A percentile compares a stretch with the other conserved stretches of the same genome.
phyloP scores from a whole-genome alignment of 139 green algal genomes.

The Asterochloris sp. region DNA sequence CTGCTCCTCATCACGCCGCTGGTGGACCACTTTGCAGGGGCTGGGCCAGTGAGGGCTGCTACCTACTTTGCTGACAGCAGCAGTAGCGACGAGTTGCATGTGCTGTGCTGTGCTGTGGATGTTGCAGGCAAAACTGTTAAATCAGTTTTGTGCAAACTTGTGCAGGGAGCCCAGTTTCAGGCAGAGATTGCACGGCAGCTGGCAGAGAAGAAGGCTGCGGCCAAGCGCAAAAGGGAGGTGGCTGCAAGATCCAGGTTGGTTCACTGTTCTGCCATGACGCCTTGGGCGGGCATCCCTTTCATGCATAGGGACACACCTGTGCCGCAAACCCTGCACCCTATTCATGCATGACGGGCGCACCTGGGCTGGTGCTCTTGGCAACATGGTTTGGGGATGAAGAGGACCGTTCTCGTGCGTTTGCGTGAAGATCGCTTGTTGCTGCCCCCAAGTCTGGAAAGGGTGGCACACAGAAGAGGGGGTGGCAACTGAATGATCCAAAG shows the following conservation, averaged over 20 bases:
- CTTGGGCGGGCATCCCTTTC: no score
- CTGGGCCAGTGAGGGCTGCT: neutral
- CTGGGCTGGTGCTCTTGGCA: no score
- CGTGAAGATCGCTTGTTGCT: no score
- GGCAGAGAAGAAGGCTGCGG: constrained; percentile 25
- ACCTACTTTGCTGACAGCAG: constrained; percentile 13
- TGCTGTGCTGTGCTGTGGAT: neutral
- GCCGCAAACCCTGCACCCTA: no score
- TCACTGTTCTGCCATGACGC: no score
- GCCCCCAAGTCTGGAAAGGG: no score
- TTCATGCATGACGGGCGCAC: no score
- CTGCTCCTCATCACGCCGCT: neutral
- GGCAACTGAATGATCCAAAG: no score
- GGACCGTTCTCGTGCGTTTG: no score
- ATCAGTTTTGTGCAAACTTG: neutral
- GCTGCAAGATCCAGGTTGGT: neutral
- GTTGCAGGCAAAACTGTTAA: neutral
- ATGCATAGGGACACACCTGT: no score
- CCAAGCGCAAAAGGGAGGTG: constrained; percentile 32
- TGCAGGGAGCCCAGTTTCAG: constrained; percentile 33
- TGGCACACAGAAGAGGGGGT: no score
- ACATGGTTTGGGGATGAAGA: no score
- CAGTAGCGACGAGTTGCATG: neutral
- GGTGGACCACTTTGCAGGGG: neutral
- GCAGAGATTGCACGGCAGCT: constrained; percentile 32